phyloP scores from a whole-genome alignment of 352 stramenopile species.

The Phytopythium mirpurense region DNA sequence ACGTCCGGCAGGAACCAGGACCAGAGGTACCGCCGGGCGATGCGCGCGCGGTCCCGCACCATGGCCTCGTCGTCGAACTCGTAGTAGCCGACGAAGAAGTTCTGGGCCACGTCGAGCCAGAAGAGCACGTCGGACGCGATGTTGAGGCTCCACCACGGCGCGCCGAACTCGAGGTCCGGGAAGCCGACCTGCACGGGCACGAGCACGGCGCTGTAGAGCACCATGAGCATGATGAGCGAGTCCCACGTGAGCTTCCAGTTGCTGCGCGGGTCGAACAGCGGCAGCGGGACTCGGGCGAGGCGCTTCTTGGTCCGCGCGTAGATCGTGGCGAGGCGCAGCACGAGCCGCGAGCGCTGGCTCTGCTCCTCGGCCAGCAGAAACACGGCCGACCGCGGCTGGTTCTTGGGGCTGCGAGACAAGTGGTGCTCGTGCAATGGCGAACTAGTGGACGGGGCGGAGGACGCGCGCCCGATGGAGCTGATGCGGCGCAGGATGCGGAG shows the following conservation, averaged over 20 bases:
- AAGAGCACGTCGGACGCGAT: constrained; percentile 47
- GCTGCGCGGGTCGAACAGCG: constrained; percentile 51
- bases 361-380: constrained; percentile 20
- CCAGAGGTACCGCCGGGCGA: constrained; percentile 43
- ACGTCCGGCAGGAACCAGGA: constrained; percentile 61
- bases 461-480: constrained; percentile 8
- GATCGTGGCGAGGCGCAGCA: constrained; percentile 29
- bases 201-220: constrained; percentile 69
- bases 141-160: constrained; percentile 19
- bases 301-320: constrained; percentile 8
- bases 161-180: constrained; percentile 39
- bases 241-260: constrained; percentile 61
- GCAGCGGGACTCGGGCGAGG: constrained; percentile 7
- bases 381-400: constrained; percentile 28
- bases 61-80: constrained; percentile 57
- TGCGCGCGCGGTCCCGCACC: constrained; percentile 31
- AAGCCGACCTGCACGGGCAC: constrained; percentile 73
- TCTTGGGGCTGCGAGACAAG: neutral
- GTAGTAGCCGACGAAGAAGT: constrained; percentile 72
- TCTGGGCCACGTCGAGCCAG: constrained; percentile 57
- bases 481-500: constrained; percentile 1
- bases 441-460: neutral
- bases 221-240: constrained; percentile 60
- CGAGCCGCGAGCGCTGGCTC: constrained; percentile 18
- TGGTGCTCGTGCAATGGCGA: neutral